A percentile compares a stretch with the other conserved stretches of the same genome.
These are phyloP conservation scores for Cutaneotrichosporon arboriforme DNA, from an alignment of 1,284 basidiomycete genomes.

Conservation along the genomic window DNA sequence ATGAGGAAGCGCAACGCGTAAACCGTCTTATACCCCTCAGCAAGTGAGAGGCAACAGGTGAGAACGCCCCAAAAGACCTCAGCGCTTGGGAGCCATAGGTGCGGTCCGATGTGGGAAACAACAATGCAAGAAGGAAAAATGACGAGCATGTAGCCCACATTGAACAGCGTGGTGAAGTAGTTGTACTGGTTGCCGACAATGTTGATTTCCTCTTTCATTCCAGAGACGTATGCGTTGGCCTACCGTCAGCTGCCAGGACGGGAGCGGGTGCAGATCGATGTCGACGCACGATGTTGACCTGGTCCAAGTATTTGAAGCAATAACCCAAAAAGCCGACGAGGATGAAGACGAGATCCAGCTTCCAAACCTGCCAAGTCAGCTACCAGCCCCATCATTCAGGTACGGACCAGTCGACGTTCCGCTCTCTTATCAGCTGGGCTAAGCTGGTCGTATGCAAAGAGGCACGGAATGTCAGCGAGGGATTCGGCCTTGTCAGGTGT, in stretches of 20 bases:
- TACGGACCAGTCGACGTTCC: conserved; percentile 6
- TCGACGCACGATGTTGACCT: conserved; percentile 19
- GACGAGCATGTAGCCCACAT: conserved; percentile 14
- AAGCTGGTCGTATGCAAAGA: conserved; percentile 4
- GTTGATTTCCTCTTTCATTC: conserved; percentile 24
- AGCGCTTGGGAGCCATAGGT: conserved; percentile 9
- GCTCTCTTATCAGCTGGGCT: conserved; percentile 7
- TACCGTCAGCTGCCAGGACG: conserved; percentile 2
- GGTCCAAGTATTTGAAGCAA: conserved; percentile 22
- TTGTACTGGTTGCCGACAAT: conserved; percentile 33
- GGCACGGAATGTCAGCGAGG: not conserved
- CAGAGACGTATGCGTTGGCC: conserved; percentile 28
- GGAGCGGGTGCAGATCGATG: not conserved
- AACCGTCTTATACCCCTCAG: conserved; percentile 3
- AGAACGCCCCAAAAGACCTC: conserved; percentile 14
- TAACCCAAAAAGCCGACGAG: conserved; percentile 13
- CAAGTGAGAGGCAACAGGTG: conserved; percentile 10
- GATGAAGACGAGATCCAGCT: conserved; percentile 14
- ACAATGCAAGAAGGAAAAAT: conserved; percentile 9
- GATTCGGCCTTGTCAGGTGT: not conserved
- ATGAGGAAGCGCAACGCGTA: conserved; percentile 20
- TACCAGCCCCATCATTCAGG: not conserved
- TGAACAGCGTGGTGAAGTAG: conserved; percentile 14
- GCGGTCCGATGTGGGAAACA: conserved; percentile 11
- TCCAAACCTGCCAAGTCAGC: conserved; percentile 9